Evolutionary conservation across 352 stramenopile genomes (phyloP), one percentile per base, ranked within the genome.

Genomic region (Phytophthora sp.): DNA sequence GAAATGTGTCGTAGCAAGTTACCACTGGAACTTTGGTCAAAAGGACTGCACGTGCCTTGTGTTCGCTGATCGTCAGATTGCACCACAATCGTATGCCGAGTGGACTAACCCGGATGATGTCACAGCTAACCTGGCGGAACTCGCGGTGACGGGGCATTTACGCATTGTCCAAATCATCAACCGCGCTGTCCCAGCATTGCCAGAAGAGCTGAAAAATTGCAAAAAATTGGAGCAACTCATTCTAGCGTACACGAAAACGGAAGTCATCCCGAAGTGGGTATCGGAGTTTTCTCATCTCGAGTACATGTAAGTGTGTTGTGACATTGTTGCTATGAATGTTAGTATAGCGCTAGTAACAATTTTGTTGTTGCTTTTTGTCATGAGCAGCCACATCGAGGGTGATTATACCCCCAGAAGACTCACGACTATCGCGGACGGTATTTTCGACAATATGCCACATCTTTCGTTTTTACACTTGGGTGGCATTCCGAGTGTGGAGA

Each of bases 81-180:
- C 47, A 1, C 71, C 77, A 2, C 57, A 33, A 13, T 76, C 68
- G 16, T 84, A 72, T 23, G 60, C 62, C 0, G 69, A 84, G n/a
- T 88, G 77, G 79, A 64, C 50, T 0, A 51, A 82, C 18, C 75
- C 77, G 3, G 66, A 69, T 1, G 76, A 86, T 24, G 72, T 65
- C 3, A 75, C 75, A 0, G 23, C 46, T 0, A 60, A 80, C 13
- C 68, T 86, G 0, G 55, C 57, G 1, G 46, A 67, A 7, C 31
- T 86, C 0, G 73, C 79, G 0, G 36, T 61, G 2, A 63, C 71
- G 7, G 79, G 77, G 1, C 57, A 88, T 13, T 52, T 88, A 13
- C 70, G 69, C 7, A 75, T 74, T 12, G 56, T 86, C 24, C 74
- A 86, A 59, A 70, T 89, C 31, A 76, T 85, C 31, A 89, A 89